phyloP scores from a whole-genome alignment of 805 yeast genomes.

The Lipomyces orientalis region DNA sequence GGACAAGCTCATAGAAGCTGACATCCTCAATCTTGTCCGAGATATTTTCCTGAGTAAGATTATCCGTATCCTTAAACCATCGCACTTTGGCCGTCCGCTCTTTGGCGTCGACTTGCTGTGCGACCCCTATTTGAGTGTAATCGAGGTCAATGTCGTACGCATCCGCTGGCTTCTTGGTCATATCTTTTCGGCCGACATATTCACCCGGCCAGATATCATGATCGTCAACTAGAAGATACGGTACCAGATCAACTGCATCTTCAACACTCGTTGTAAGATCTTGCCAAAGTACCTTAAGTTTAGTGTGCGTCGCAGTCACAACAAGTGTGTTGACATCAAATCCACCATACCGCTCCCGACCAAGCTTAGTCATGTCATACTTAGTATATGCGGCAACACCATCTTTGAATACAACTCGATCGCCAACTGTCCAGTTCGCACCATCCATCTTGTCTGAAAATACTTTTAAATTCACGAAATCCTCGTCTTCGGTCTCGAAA shows the following conservation, averaged over 20 bases:
- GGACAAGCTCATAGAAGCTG: conserved; percentile 36
- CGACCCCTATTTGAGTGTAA: conserved; percentile 34
- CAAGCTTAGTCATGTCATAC: conserved; percentile 18
- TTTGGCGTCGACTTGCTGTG: conserved; percentile 29
- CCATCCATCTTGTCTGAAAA: conserved; percentile 27
- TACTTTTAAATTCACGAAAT: conserved; percentile 13
- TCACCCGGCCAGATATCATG: conserved; percentile 38
- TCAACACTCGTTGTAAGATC: conserved; percentile 22
- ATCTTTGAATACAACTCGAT: conserved; percentile 30
- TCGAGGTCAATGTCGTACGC: conserved; percentile 18
- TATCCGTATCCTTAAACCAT: conserved; percentile 30
- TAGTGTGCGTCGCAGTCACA: conserved; percentile 27
- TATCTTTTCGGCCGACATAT: conserved; percentile 30
- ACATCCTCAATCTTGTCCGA: conserved; percentile 27
- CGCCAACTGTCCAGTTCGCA: conserved; percentile 36
- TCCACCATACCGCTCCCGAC: conserved; percentile 33
- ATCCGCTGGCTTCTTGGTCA: conserved; percentile 11
- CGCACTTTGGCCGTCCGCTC: conserved; percentile 33
- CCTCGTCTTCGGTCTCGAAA: conserved; percentile 19
- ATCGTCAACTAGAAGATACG: conserved; percentile 33
- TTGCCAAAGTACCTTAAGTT: conserved; percentile 33
- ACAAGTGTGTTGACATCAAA: conserved; percentile 33
- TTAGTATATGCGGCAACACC: conserved; percentile 19
- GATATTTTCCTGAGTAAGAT: conserved; percentile 26
- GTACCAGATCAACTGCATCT: conserved; percentile 25